Percentiles rank a stretch among this genome's conserved stretches.
Conservation (phyloP, 2,329 filamentous ascomycete genomes). For the Microdochium paspali region DNA sequence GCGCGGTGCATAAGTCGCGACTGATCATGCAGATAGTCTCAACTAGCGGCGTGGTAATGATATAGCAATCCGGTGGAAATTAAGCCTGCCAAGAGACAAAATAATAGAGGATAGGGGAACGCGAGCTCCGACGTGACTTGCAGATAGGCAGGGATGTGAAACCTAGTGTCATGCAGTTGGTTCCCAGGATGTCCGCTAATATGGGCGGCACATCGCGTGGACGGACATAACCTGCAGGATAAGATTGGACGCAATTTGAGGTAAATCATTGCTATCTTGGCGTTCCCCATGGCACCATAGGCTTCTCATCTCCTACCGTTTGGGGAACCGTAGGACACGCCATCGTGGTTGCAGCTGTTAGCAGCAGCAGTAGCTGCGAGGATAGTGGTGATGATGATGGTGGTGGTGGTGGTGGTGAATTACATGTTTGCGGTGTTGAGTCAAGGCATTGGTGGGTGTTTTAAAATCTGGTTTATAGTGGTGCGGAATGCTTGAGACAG, state of each 20-base stretch:
- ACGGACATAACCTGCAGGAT: neutral
- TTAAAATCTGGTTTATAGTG: no score
- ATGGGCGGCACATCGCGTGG: neutral
- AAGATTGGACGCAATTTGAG: neutral
- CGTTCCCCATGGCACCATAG: neutral
- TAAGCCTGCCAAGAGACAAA: neutral
- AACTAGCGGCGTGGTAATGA: neutral
- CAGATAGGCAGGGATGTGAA: neutral
- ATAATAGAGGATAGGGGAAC: neutral
- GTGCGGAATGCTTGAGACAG: no score
- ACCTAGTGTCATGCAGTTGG: neutral
- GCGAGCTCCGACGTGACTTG: neutral
- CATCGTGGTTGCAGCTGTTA: slow-evolving; percentile 5
- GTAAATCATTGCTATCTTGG: neutral
- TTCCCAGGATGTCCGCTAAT: neutral
- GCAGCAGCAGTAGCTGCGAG: slow-evolving; percentile 2
- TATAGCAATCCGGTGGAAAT: neutral
- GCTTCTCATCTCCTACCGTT: no score
- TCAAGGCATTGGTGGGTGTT: no score
- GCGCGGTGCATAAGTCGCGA: neutral
- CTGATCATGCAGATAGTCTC: neutral
- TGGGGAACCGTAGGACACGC: slow-evolving; percentile 4
- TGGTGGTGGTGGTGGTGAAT: neutral
- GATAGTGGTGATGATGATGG: neutral
- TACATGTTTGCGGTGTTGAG: no score